Evolutionary conservation across 2,329 filamentous ascomycete genomes (phyloP).

Genomic region (Fulvia fulva): DNA sequence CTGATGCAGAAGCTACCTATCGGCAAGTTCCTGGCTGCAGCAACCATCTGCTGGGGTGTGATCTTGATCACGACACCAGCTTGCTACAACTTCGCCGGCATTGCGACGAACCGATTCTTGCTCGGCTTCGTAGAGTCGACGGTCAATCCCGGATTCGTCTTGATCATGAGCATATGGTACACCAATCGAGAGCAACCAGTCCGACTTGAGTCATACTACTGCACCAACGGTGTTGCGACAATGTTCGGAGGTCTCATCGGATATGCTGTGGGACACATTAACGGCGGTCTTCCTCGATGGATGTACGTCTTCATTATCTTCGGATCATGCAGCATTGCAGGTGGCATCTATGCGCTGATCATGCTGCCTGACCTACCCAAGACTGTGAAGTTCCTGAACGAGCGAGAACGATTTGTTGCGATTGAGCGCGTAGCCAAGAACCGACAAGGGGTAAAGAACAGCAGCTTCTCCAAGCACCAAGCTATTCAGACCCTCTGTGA

Average conservation of each 20-base stretch:
- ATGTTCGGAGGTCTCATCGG: slow-evolving; percentile 59
- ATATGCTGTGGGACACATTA: slow-evolving; percentile 59
- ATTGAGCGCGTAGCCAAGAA: slow-evolving; percentile 52
- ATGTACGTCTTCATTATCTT: slow-evolving; percentile 59
- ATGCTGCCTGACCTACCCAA: slow-evolving; percentile 17
- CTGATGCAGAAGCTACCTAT: slow-evolving; percentile 45
- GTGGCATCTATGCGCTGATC: slow-evolving; percentile 35
- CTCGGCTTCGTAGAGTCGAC: slow-evolving; percentile 36
- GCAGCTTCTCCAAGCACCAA: slow-evolving; percentile 39
- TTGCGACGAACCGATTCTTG: slow-evolving; percentile 36
- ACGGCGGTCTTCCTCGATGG: slow-evolving; percentile 48
- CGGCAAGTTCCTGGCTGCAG: slow-evolving; percentile 43
- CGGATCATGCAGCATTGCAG: slow-evolving; percentile 37
- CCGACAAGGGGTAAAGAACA: slow-evolving; percentile 53
- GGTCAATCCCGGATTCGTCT: slow-evolving; percentile 36
- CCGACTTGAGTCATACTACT: slow-evolving; percentile 54
- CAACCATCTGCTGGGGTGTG: slow-evolving; percentile 41
- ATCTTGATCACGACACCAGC: slow-evolving; percentile 41
- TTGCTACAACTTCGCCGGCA: slow-evolving; percentile 38
- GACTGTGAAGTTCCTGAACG: slow-evolving; percentile 16
- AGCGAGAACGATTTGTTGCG: slow-evolving; percentile 32
- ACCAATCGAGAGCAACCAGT: slow-evolving; percentile 47
- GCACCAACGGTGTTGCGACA: slow-evolving; percentile 57
- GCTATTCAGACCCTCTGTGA: slow-evolving; percentile 49
- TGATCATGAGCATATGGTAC: slow-evolving; percentile 38